Conservation (phyloP, 768 basidiomycete species). For the Pleurotus cornucopiae region DNA sequence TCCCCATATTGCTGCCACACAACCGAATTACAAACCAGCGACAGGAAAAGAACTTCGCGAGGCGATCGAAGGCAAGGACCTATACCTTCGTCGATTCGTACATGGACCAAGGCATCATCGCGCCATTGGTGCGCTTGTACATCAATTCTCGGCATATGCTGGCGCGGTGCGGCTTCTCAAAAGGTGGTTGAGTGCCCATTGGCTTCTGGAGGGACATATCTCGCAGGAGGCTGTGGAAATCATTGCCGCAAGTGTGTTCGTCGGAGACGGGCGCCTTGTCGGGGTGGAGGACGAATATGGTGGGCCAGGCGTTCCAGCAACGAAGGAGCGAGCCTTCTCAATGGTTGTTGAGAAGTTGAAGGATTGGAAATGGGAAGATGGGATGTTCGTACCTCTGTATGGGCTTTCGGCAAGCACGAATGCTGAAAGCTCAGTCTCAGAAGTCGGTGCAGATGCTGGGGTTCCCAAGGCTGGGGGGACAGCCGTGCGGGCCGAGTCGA, state of each 20-base stretch:
- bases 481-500: background rate
- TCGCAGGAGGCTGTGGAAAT: constrained; percentile 81
- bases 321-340: constrained; percentile 80
- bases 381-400: constrained; percentile 74
- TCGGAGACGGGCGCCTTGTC: constrained; percentile 41
- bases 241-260: constrained; percentile 75
- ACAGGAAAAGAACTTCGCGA: constrained; percentile 47
- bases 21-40: constrained; percentile 26
- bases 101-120: constrained; percentile 84
- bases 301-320: constrained; percentile 53
- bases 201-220: constrained; percentile 74
- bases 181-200: constrained; percentile 90
- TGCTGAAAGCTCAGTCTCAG: constrained; percentile 16
- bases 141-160: constrained; percentile 75
- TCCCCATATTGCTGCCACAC: constrained; percentile 29
- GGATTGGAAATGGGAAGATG: constrained; percentile 81
- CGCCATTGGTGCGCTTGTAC: constrained; percentile 73
- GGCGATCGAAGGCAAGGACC: constrained; percentile 51
- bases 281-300: constrained; percentile 23
- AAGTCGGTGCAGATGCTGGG: constrained; percentile 18
- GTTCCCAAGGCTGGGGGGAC: constrained; percentile 20
- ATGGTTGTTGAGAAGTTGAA: constrained; percentile 66
- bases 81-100: constrained; percentile 70
- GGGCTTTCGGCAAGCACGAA: constrained; percentile 17
- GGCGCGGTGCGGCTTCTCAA: constrained; percentile 86